phyloP scores from a whole-genome alignment of 2,329 filamentous ascomycete species.

The Macrophomina tecta region DNA sequence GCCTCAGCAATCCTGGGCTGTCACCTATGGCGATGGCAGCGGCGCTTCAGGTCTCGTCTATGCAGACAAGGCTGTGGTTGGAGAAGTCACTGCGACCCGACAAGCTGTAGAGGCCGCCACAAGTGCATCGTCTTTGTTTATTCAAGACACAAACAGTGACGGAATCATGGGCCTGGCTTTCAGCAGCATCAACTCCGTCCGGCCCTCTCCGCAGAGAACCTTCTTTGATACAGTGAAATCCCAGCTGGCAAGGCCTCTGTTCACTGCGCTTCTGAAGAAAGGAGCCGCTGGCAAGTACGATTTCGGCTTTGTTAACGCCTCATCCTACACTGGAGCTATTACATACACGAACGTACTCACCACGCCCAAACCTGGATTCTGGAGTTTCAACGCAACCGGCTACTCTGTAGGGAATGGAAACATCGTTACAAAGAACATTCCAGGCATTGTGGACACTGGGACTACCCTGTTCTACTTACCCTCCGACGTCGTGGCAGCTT shows the following conservation, averaged over 20 bases:
- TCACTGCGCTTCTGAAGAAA: slow-evolving; percentile 64
- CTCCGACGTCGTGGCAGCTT: slow-evolving; percentile 58
- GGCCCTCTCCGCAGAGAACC: slow-evolving; percentile 57
- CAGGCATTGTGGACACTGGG: slow-evolving; percentile 72
- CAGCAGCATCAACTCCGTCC: slow-evolving; percentile 64
- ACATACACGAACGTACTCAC: slow-evolving; percentile 62
- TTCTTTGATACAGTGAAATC: slow-evolving; percentile 66
- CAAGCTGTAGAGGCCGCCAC: slow-evolving; percentile 72
- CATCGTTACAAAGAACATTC: slow-evolving; percentile 50
- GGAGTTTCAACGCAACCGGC: slow-evolving; percentile 64
- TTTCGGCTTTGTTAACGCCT: slow-evolving; percentile 65
- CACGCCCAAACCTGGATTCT: slow-evolving; percentile 56
- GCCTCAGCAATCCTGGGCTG: slow-evolving; percentile 61
- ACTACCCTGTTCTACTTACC: slow-evolving; percentile 70
- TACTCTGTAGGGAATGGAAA: slow-evolving; percentile 59
- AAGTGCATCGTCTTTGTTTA: slow-evolving; percentile 61
- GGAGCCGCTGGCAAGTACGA: slow-evolving; percentile 57
- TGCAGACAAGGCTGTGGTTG: slow-evolving; percentile 68
- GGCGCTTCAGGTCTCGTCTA: slow-evolving; percentile 69
- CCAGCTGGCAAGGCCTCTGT: slow-evolving; percentile 59
- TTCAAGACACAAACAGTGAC: slow-evolving; percentile 59
- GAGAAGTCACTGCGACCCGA: slow-evolving; percentile 59
- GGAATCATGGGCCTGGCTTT: slow-evolving; percentile 68
- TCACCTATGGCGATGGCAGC: slow-evolving; percentile 70
- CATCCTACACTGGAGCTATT: slow-evolving; percentile 64